Evolutionary conservation across 306 rosid species (phyloP), one percentile per base, ranked within the genome.

Genomic region (Lablab purpureus): DNA sequence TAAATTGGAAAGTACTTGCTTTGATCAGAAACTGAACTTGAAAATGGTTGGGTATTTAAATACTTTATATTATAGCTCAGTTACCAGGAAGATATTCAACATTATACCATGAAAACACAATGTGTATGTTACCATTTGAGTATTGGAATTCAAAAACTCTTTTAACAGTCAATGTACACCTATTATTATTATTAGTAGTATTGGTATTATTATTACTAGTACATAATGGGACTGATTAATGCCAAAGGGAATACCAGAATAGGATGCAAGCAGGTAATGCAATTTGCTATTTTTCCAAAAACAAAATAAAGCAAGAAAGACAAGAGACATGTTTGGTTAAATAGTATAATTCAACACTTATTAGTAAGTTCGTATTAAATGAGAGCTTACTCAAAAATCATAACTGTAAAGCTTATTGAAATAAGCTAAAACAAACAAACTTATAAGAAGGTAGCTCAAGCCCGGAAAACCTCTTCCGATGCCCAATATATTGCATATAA

Each of bases 31-130:
- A 74, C 34, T 55, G 52, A 28, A 41, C 63, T 32, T 54, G 56
- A 10, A 73, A 51, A 37, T 28, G 32, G 21, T 60, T 21, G 15
- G 2, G 7, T 63, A 19, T 27, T 15, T 23, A 50, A 80, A 25
- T 40, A 49, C 58, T 22, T 22, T 4, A 14, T 62, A 34, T 10
- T 59, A n/a, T n/a, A 60, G 15, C 19, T 25, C 50, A 40, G 49
- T 66, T 67, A 52, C 32, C 23, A 62, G 50, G 45, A 63, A 23
- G 17, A 37, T 32, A 80, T 71, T 55, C 79, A 62, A 64, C 79
- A 37, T 23, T 60, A 62, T 18, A 80, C 40, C 67, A 63, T 59
- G 74, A 51, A 72, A 72, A 66, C 66, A 68, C 23, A 49, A 50
- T 36, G 17, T 23, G 36, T 10, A 18, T 15, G 18, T 50, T 73